These are phyloP conservation scores for Saxispiralis lemnorum DNA, from an alignment of 495 filamentous ascomycete species.

Conservation along the genomic window DNA sequence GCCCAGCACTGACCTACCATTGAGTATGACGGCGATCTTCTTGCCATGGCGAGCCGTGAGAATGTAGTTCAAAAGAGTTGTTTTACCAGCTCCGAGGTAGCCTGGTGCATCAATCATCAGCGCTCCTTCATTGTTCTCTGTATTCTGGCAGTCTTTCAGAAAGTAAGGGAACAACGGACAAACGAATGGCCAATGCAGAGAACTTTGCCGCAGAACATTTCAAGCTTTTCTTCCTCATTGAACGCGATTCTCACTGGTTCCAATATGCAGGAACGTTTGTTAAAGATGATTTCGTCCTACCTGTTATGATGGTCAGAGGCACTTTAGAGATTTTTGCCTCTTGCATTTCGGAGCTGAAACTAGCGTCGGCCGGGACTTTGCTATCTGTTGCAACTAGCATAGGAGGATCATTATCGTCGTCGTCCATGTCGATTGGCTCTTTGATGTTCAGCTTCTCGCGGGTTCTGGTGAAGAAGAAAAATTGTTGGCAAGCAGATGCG, in stretches of 20 bases:
- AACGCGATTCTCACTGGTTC: no score
- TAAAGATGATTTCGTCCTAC: constrained; percentile 27
- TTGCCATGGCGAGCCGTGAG: constrained; percentile 86
- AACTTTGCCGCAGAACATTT: no score
- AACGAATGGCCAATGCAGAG: no score
- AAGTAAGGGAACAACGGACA: no score
- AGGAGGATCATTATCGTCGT: constrained; percentile 50
- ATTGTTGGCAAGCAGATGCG: background rate
- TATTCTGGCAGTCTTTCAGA: no score
- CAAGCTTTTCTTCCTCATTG: no score
- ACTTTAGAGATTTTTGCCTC: constrained; percentile 45
- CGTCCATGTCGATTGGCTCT: background rate
- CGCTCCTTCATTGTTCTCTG: no score
- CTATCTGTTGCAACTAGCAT: constrained; percentile 42
- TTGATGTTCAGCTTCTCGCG: no score
- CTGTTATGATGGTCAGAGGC: constrained; percentile 89
- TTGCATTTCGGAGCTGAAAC: constrained; percentile 24
- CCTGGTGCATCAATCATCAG: no score
- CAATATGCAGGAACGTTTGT: no score
- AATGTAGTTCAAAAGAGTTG: constrained; percentile 89
- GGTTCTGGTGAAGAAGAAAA: no score
- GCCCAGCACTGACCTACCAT: constrained; percentile 34
- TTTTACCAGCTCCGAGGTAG: constrained; percentile 90
- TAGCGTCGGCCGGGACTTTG: background rate
- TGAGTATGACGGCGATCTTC: constrained; percentile 92